Base-by-base conservation (phyloP, 2,329 filamentous ascomycete species). In the Ophiostoma sp. region DNA sequence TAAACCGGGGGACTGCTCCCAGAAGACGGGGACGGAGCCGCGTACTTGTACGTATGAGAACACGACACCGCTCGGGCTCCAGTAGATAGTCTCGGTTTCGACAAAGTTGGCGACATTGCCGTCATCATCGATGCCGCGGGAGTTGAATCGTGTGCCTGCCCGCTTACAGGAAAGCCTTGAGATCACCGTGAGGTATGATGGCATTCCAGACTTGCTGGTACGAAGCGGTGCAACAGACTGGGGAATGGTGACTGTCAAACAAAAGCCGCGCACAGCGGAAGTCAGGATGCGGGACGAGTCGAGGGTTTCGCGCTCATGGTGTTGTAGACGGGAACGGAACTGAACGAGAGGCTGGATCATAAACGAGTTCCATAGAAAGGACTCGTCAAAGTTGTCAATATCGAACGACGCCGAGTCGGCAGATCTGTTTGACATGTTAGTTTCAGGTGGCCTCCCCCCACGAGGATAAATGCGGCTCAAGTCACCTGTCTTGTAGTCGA, bases 21-120 rank as follows among this genome's bases (percentile, higher is more conserved):
- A 99, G 77, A 99, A 99, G 2, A 98, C 84, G 0, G 95, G 95
- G 7, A 99, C 92, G 6, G 93, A 97, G 49, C 95, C 95, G 74
- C 95, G 87, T 40, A 96, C 87, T 78, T 99, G 95, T 2, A 89
- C 92, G 77, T 97, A 99, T 0, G 95, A 98, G 76, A 98, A 98
- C 68, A 92, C 87, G 6, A 92, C 80, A 3, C 87, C 86, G 0
- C 87, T 86, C 0, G 91, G 90, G 73, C 89, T 89, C 89, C 91
- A 97, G 75, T 96, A 93, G 55, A 94, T 87, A 0, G 93, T 96
- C 79, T 99, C 95, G 0, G 93, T 95, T 78, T 99, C 95, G n/a
- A 98, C 95, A 78, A 97, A 99, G 77, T 99, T 99, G 70, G 95
- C 93, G 41, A 98, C 95, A 74, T 98, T 92, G 14, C 95, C 95